A percentile compares a stretch with the other conserved stretches of the same genome.
Evolutionary conservation across 192 early-diverging fungal genomes (phyloP).

Genomic region (Coemansia sp.): DNA sequence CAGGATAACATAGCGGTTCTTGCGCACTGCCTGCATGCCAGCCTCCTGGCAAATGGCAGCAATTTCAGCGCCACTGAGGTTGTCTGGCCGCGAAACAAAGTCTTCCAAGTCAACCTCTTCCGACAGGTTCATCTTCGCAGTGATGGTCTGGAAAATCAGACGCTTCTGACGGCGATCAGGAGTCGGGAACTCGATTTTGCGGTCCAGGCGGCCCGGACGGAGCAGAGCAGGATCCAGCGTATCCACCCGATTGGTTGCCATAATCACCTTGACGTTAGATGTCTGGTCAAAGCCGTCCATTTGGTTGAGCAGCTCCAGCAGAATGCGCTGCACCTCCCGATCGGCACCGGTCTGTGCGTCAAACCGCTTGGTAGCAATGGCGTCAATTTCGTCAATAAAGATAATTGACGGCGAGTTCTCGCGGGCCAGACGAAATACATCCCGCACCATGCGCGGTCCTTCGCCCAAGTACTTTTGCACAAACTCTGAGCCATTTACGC

Average conservation of each 20-base stretch:
- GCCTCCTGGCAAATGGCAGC: constrained; percentile 98
- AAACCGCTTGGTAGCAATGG: constrained; percentile 97
- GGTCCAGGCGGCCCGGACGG: constrained; percentile 93
- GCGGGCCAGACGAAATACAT: constrained; percentile 92
- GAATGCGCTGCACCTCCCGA: constrained; percentile 97
- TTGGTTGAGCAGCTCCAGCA: constrained; percentile 96
- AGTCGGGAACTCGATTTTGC: constrained; percentile 99
- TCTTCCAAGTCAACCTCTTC: constrained; percentile 99
- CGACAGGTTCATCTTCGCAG: constrained; percentile 92
- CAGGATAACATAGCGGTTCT: constrained; percentile 95
- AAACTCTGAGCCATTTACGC: constrained; percentile 97
- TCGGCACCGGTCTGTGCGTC: constrained; percentile 98
- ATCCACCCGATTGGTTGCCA: constrained; percentile 98
- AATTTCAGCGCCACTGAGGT: constrained; percentile 95
- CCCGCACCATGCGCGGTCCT: constrained; percentile 96
- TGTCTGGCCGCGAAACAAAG: constrained; percentile 95
- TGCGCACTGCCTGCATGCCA: constrained; percentile 97
- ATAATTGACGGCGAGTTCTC: constrained; percentile 98
- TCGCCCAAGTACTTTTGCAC: constrained; percentile 99
- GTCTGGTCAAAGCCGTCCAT: constrained; percentile 99
- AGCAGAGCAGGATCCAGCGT: constrained; percentile 95
- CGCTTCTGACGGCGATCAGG: constrained; percentile 98
- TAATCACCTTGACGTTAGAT: constrained; percentile 98
- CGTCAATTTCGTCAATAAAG: constrained; percentile 99
- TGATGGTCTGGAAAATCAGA: constrained; percentile 94